These are phyloP conservation scores for Mortierella sp. DNA, from an alignment of 371 early-diverging fungal species.

Conservation along the genomic window DNA sequence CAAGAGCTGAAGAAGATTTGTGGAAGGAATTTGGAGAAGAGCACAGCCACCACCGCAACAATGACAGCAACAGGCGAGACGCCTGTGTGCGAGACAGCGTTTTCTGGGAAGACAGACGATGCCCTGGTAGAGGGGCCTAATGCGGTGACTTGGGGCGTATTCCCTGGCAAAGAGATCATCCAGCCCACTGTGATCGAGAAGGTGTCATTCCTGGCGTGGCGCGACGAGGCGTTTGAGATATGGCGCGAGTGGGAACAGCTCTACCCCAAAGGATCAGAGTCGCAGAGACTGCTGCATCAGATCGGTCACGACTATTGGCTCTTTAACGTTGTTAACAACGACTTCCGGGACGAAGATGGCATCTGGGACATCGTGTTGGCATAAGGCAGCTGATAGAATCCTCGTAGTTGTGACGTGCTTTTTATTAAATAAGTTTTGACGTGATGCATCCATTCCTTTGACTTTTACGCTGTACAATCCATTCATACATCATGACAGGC, in stretches of 20 bases:
- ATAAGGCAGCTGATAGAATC: neutral
- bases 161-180: conserved; percentile 94
- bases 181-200: conserved; percentile 95
- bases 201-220: conserved; percentile 91
- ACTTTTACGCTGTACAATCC: neutral
- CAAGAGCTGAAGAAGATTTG: conserved; percentile 52
- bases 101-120: conserved; percentile 48
- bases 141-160: conserved; percentile 98
- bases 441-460: neutral
- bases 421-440: neutral
- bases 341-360: conserved; percentile 73
- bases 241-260: conserved; percentile 93
- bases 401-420: neutral
- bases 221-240: conserved; percentile 88
- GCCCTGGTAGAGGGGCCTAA: conserved; percentile 65
- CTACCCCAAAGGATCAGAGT: conserved; percentile 69
- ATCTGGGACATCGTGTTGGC: conserved; percentile 44
- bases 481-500: conserved; percentile 11
- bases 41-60: neutral
- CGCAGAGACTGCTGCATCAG: conserved; percentile 67
- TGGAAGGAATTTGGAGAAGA: conserved; percentile 16
- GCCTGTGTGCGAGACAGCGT: conserved; percentile 42
- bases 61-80: conserved; percentile 4
- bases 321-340: conserved; percentile 93
- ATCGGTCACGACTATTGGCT: conserved; percentile 85